These are phyloP conservation scores for Stereocaulon alpinum DNA, from an alignment of 495 filamentous ascomycete species.

Conservation along the genomic window DNA sequence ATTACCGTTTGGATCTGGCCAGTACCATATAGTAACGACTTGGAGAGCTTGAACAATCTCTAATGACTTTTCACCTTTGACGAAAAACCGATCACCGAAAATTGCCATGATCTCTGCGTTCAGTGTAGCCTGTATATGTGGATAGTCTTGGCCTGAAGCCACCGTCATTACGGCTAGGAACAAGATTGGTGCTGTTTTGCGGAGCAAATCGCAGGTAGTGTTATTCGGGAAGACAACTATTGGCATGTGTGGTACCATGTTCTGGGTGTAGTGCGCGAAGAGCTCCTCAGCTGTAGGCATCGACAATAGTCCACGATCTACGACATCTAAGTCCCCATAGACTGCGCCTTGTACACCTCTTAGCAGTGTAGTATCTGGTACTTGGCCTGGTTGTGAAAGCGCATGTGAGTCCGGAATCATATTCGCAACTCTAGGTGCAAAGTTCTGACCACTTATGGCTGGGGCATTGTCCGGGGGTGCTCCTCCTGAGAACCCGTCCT, in stretches of 20 bases:
- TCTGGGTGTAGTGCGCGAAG: conserved; percentile 57
- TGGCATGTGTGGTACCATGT: conserved; percentile 64
- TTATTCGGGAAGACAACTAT: conserved; percentile 63
- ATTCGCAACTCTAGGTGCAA: conserved; percentile 4
- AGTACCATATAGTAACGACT: conserved; percentile 68
- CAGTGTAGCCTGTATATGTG: conserved; percentile 48
- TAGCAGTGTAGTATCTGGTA: not conserved
- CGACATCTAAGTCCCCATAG: conserved; percentile 42
- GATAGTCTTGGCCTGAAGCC: conserved; percentile 51
- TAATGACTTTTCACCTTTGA: conserved; percentile 70
- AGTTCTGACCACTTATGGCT: not conserved
- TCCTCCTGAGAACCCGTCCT: not conserved
- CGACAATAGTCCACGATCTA: conserved; percentile 59
- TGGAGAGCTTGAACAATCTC: conserved; percentile 78
- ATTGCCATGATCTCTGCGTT: conserved; percentile 60
- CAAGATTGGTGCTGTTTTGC: conserved; percentile 62
- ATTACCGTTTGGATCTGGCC: conserved; percentile 72
- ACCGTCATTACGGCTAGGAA: conserved; percentile 71
- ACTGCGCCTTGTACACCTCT: not conserved
- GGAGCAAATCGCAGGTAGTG: conserved; percentile 56
- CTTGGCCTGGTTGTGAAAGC: not conserved
- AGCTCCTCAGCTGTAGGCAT: conserved; percentile 50
- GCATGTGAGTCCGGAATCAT: conserved; percentile 2
- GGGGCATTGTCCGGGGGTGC: not conserved
- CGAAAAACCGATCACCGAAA: conserved; percentile 63